phyloP scores from a whole-genome alignment of 257 asterid genomes.

The Paraleonurus japonicus region DNA sequence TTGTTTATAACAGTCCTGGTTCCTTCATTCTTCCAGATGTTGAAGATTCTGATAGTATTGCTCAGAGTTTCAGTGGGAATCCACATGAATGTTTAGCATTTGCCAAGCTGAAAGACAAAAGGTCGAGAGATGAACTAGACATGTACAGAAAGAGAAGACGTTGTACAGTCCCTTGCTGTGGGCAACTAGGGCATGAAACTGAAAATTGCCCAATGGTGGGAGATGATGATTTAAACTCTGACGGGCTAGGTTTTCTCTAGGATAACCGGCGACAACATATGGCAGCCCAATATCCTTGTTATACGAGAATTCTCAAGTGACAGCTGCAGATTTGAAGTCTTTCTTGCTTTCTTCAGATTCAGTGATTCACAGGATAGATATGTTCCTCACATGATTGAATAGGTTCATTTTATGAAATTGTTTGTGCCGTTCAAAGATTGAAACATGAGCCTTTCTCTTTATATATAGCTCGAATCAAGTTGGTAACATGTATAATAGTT shows the following conservation, averaged over 20 bases:
- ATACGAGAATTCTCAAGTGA: background rate
- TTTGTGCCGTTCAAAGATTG: constrained; percentile 2
- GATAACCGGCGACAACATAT: background rate
- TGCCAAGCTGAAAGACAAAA: constrained; percentile 42
- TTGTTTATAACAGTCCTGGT: constrained; percentile 47
- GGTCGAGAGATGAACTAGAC: constrained; percentile 47
- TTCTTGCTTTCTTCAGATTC: background rate
- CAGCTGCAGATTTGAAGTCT: background rate
- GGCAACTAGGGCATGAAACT: constrained; percentile 47
- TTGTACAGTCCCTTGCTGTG: constrained; percentile 41
- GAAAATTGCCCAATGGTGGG: constrained; percentile 45
- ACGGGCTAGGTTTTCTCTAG: constrained; percentile 47
- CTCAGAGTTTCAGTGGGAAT: constrained; percentile 40
- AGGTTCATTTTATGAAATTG: constrained; percentile 10
- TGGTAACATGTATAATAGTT: background rate
- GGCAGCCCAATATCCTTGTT: constrained; percentile 1
- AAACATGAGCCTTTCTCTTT: background rate
- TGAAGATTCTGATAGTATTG: constrained; percentile 54
- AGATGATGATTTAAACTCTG: constrained; percentile 39
- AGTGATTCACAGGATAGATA: constrained; percentile 6
- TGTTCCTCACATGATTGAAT: constrained; percentile 2
- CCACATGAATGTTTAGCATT: constrained; percentile 33
- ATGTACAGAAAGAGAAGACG: constrained; percentile 50
- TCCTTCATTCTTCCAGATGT: constrained; percentile 49
- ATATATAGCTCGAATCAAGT: background rate